Conservation (phyloP, 352 stramenopile genomes). For the Phytophthora tubulina region DNA sequence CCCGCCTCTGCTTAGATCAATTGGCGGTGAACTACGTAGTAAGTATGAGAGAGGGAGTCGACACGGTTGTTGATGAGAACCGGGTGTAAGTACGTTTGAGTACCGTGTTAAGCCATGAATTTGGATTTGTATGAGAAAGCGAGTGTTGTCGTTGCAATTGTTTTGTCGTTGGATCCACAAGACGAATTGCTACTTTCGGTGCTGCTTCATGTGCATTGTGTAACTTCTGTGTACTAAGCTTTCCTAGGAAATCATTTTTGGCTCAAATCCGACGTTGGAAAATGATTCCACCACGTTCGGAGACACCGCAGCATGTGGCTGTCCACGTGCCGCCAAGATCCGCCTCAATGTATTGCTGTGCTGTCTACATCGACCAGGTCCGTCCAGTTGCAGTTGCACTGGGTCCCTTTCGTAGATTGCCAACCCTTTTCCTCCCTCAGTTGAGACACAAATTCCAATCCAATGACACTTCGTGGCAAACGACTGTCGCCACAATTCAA, state of each 20-base stretch:
- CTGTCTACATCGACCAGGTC: slow-evolving; percentile 30
- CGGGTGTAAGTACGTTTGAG: background rate
- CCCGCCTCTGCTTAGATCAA: slow-evolving; percentile 14
- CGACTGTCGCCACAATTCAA: slow-evolving; percentile 48
- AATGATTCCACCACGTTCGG: background rate
- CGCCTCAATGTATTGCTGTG: slow-evolving; percentile 13
- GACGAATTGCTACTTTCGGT: too few relatives aligned
- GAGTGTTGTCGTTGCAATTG: too few relatives aligned
- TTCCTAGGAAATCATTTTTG: too few relatives aligned
- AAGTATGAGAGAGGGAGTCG: background rate
- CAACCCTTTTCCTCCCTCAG: background rate
- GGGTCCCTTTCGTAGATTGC: too few relatives aligned
- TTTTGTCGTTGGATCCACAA: too few relatives aligned
- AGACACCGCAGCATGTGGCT: background rate
- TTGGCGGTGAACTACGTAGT: background rate
- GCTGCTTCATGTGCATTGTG: too few relatives aligned
- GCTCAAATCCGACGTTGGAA: background rate
- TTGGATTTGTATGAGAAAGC: background rate
- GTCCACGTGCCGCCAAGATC: slow-evolving; percentile 1
- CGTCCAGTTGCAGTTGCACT: background rate
- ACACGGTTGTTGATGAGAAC: background rate
- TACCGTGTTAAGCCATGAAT: background rate
- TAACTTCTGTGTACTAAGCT: too few relatives aligned
- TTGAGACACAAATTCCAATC: slow-evolving; percentile 27
- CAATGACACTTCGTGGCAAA: slow-evolving; percentile 43